Conservation (phyloP, 352 stramenopile species). For the Plasmopara muralis region DNA sequence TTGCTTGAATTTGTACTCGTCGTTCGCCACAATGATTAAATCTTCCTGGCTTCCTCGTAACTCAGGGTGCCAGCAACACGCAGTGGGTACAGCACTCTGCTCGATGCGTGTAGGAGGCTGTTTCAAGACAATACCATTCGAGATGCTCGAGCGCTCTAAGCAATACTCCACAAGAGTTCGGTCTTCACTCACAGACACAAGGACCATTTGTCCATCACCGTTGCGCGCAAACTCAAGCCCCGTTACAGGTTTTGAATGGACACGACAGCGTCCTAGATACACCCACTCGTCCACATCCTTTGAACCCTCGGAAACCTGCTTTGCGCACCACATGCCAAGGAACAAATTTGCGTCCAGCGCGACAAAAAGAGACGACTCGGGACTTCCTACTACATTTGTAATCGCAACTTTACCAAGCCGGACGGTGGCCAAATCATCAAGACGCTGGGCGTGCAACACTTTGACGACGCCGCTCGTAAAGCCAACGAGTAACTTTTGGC, state of each 20-base stretch:
- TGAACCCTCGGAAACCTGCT: conserved; percentile 17
- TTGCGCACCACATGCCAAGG: conserved; percentile 70
- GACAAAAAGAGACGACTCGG: conserved; percentile 68
- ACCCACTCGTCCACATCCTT: conserved; percentile 50
- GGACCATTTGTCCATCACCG: conserved; percentile 58
- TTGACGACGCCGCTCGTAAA: conserved; percentile 86
- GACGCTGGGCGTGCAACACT: conserved; percentile 62
- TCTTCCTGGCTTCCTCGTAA: conserved; percentile 78
- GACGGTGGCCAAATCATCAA: conserved; percentile 75
- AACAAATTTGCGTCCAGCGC: conserved; percentile 67
- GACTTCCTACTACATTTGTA: conserved; percentile 70
- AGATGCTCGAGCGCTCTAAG: conserved; percentile 68
- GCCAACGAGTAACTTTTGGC: conserved; percentile 75
- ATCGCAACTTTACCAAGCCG: conserved; percentile 64
- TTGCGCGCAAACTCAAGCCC: conserved; percentile 82
- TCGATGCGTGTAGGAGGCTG: conserved; percentile 71
- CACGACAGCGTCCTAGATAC: conserved; percentile 75
- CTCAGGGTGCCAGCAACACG: conserved; percentile 88
- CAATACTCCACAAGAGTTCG: conserved; percentile 87
- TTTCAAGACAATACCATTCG: conserved; percentile 82
- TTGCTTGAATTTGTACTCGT: conserved; percentile 92
- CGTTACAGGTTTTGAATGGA: conserved; percentile 78
- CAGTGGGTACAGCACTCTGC: conserved; percentile 77
- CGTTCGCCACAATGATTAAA: conserved; percentile 83
- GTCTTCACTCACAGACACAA: conserved; percentile 86